Percentiles rank a stretch among this genome's conserved stretches.
Conservation (phyloP, 441 rosid species). For the Francoa sonchifolia region DNA sequence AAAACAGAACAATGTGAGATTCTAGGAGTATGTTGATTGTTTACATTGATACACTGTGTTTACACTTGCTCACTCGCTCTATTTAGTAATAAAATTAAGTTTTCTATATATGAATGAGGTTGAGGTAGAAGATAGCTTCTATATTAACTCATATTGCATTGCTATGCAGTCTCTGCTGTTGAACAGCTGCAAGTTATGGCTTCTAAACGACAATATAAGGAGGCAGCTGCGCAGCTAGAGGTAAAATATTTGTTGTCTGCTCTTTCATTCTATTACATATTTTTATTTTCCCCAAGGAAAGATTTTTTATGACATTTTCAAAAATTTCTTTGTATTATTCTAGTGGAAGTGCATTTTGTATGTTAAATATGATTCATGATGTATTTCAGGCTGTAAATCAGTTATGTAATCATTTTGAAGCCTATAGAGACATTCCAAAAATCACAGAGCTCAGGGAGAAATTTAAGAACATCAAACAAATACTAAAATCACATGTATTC, state of each 20-base stretch:
- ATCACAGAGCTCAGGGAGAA: constrained; percentile 95
- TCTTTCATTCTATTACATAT: not conserved
- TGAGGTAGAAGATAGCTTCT: no score
- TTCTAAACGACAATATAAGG: constrained; percentile 92
- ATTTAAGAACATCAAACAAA: constrained; percentile 86
- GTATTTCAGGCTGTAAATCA: constrained; percentile 94
- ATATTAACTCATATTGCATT: no score
- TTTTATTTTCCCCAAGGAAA: not conserved
- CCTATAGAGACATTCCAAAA: constrained; percentile 93
- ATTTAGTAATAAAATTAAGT: no score
- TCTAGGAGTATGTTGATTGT: no score
- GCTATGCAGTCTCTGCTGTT: constrained; percentile 97
- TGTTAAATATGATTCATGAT: constrained; percentile 15
- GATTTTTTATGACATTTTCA: no score
- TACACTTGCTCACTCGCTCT: no score
- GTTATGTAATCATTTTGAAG: constrained; percentile 94
- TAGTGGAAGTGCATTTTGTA: constrained; percentile 9
- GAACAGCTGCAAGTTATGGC: constrained; percentile 99
- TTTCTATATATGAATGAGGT: no score
- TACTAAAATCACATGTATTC: constrained; percentile 88
- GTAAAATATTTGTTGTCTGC: constrained; percentile 20
- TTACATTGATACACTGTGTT: no score
- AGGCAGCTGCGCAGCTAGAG: constrained; percentile 99
- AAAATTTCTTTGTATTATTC: no score
- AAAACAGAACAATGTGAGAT: no score